Percentiles rank a stretch among this genome's conserved stretches.
These are phyloP conservation scores for Chrysosporium keratinophilum DNA, from an alignment of 2,329 filamentous ascomycete species.

Conservation along the genomic window DNA sequence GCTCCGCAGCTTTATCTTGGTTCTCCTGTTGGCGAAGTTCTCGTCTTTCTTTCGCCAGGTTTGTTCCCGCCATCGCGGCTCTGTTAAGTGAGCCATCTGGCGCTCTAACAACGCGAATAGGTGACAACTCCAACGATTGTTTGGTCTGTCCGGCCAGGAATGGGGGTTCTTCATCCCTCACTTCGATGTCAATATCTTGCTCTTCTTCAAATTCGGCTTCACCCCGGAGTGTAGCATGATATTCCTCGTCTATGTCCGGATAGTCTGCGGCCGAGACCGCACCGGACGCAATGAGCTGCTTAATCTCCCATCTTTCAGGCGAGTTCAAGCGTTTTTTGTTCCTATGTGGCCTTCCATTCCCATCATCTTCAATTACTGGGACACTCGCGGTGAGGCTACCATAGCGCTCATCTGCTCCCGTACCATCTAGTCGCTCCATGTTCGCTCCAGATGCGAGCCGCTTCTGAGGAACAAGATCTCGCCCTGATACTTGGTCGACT, in stretches of 20 bases:
- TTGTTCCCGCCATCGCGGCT: conserved; percentile 86
- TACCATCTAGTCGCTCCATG: conserved; percentile 64
- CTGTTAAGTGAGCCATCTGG: conserved; percentile 97
- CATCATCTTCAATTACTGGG: conserved; percentile 54
- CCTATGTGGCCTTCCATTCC: conserved; percentile 44
- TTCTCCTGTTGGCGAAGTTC: conserved; percentile 82
- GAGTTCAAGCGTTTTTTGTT: conserved; percentile 91
- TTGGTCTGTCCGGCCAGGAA: conserved; percentile 95
- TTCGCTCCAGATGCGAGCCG: conserved; percentile 84
- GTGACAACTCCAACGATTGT: conserved; percentile 85
- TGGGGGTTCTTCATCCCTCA: conserved; percentile 89
- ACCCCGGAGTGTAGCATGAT: conserved; percentile 74
- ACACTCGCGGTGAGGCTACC: conserved; percentile 44
- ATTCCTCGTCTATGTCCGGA: conserved; percentile 88
- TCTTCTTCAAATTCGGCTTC: conserved; percentile 85
- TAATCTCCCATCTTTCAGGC: conserved; percentile 93
- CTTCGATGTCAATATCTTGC: conserved; percentile 94
- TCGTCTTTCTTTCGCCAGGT: conserved; percentile 77
- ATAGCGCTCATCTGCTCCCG: conserved; percentile 45
- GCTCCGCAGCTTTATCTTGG: conserved; percentile 64
- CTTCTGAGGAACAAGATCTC: conserved; percentile 67
- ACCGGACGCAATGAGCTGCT: conserved; percentile 89
- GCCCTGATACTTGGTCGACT: conserved; percentile 79
- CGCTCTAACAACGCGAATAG: conserved; percentile 92
- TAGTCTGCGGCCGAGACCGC: conserved; percentile 89